These are phyloP conservation scores for Lyophyllum shimeji DNA, from an alignment of 768 basidiomycete species.

Conservation along the genomic window DNA sequence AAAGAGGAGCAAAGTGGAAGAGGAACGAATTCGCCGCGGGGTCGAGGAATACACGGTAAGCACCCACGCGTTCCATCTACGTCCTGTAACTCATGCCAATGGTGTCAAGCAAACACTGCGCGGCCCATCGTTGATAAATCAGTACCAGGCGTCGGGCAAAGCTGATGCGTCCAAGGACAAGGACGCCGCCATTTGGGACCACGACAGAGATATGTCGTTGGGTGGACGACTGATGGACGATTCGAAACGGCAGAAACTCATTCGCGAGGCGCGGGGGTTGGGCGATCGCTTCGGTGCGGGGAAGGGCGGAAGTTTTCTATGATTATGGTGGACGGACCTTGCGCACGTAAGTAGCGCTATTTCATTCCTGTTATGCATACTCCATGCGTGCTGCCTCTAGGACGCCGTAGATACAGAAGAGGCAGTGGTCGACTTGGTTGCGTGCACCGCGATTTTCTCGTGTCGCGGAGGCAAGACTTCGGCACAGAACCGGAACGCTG, in stretches of 20 bases:
- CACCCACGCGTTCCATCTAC: slow-evolving; percentile 11
- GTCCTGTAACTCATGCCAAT: background rate
- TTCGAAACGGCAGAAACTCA: slow-evolving; percentile 68
- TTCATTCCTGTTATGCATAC: too few relatives aligned
- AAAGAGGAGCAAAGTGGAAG: slow-evolving; percentile 65
- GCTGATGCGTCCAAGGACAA: slow-evolving; percentile 47
- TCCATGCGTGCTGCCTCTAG: too few relatives aligned
- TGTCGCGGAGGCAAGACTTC: too few relatives aligned
- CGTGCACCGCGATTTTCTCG: too few relatives aligned
- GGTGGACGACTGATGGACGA: slow-evolving; percentile 92
- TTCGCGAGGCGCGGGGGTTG: slow-evolving; percentile 79
- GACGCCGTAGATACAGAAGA: too few relatives aligned
- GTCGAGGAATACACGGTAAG: slow-evolving; percentile 82
- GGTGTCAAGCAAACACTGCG: slow-evolving; percentile 43
- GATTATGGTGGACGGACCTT: background rate
- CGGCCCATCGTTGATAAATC: slow-evolving; percentile 53
- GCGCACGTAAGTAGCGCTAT: too few relatives aligned
- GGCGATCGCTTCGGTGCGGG: slow-evolving; percentile 83
- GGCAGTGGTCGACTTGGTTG: too few relatives aligned
- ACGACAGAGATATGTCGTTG: slow-evolving; percentile 84
- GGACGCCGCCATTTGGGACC: slow-evolving; percentile 84
- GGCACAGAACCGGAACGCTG: too few relatives aligned
- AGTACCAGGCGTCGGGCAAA: slow-evolving; percentile 42
- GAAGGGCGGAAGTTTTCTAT: slow-evolving; percentile 67
- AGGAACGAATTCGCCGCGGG: slow-evolving; percentile 60